Evolutionary conservation across 371 early-diverging fungal genomes (phyloP).

Genomic region (Apophysomyces trapeziformis): DNA sequence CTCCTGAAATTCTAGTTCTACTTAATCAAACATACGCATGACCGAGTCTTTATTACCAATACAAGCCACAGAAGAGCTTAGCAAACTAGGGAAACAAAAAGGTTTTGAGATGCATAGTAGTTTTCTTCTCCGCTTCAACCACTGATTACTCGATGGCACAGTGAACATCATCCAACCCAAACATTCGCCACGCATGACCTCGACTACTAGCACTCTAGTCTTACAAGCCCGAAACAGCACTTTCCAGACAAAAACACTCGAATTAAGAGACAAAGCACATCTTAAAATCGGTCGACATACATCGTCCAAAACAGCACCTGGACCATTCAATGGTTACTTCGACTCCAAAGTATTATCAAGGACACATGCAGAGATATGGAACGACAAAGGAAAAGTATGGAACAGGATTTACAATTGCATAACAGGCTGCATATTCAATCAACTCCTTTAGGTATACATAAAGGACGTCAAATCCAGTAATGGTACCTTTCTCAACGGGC

Average conservation of each 20-base stretch:
- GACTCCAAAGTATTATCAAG: conserved; percentile 87
- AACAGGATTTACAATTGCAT: not conserved
- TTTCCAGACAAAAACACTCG: conserved; percentile 69
- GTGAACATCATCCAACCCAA: conserved; percentile 11
- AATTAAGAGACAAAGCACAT: conserved; percentile 55
- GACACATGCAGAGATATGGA: conserved; percentile 85
- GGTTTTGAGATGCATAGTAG: conserved; percentile 11
- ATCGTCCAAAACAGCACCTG: conserved; percentile 66
- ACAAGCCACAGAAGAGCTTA: conserved; percentile 13
- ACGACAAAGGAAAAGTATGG: conserved; percentile 68
- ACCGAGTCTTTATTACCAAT: conserved; percentile 9
- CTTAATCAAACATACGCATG: conserved; percentile 1
- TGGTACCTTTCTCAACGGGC: conserved; percentile 88
- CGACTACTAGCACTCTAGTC: conserved; percentile 43
- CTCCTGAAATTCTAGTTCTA: conserved; percentile 2
- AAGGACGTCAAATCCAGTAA: conserved; percentile 84
- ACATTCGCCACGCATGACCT: conserved; percentile 1
- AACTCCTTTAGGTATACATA: conserved; percentile 59
- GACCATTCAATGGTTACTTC: conserved; percentile 79
- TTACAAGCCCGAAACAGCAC: conserved; percentile 64
- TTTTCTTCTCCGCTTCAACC: conserved; percentile 13
- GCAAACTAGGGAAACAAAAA: conserved; percentile 15
- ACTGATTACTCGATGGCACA: conserved; percentile 8
- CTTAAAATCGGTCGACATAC: conserved; percentile 82
- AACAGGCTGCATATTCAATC: not conserved